Base-by-base conservation (phyloP, 306 rosid genomes). In the Sechiopsis laciniata region DNA sequence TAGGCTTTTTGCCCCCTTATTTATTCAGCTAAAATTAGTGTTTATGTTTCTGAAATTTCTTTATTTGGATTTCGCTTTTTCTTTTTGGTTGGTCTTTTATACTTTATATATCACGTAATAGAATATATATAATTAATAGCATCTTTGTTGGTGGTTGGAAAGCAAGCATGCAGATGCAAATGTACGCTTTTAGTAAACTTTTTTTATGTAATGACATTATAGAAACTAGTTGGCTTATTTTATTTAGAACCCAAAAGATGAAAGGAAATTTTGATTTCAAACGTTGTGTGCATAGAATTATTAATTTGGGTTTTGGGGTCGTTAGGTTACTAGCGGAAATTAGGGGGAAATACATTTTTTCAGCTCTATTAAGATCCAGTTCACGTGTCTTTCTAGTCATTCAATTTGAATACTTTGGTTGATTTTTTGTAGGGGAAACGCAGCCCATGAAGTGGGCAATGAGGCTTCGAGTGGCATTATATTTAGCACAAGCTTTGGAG, bases 391-490 rank as follows among this genome's bases (percentile, higher is more conserved):
- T 20, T 21, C 20, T 46, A 48, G 52, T 14, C 26, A 12, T 72
- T 32, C 55, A 17, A 40, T 21, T 32, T 76, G 59, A 48, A 10
- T 54, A 74, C 79, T 80, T 75, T 79, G 81, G 67, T 76, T 74
- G 65, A 24, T 15, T 9, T 82, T 74, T 10, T 83, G 35, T 22
- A 95, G 99, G 99, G 99, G 99, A 95, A 73, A 35, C 82, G 6
- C 96, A 95, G 79, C 99, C 97, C 4, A 89, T 95, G 99, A 91
- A 95, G 85, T 95, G 99, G 99, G 88, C 96, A 35, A 95, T 95
- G 99, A 89, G 99, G 90, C 85, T 91, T 82, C 92, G 99, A 73
- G 99, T 95, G 82, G 99, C 99, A 60, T 78, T 95, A 81, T 85
- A 87, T 88, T 83, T 95, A 48, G 97, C 99, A 32, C 97, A 95